Evolutionary conservation across 208 protist species (phyloP), one percentile per base, ranked within the genome.

Genomic region (Strigomonas galati): DNA sequence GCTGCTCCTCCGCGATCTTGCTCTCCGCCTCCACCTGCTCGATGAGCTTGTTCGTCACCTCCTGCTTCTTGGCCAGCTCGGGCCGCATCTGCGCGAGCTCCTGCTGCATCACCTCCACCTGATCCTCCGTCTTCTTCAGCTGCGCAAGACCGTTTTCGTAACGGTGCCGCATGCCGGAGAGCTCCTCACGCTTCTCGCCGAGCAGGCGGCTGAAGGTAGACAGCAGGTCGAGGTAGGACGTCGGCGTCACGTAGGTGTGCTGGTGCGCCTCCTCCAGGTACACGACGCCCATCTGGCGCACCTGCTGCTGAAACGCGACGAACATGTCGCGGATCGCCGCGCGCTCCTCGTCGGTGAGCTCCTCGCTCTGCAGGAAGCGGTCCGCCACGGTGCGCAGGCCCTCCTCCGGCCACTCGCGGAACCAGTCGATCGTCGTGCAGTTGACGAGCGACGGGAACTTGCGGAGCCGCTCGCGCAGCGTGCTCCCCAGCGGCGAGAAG

Each of bases 381-480:
- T 76, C 72, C 1, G 96, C 94, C 28, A 98, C 95, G 40, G 77
- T 87, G 61, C 78, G 78, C 26, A 99, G 85, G 27, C 98, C 98
- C 31, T 99, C 89, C 59, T 93, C 78, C 3, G 97, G 96, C 98
- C 98, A 99, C 72, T 95, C 82, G 15, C 87, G 72, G 84, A 99
- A 99, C 98, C 98, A 99, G 84, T 99, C 98, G 70, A 99, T 99
- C 7, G 98, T 99, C 21, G 95, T 99, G 79, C 98, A 99, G 77
- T 98, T 99, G 60, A 99, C 96, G 17, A 99, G 73, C 4, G 96
- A 97, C 15, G 98, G 98, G 79, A 99, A 99, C 81, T 97, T 96
- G 65, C 98, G 85, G 52, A 99, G 80, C 24, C 98, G 87, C 31
- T 90, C 95, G 51, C 98, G 92, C 68, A 99, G 87, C 26, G 81